phyloP scores from a whole-genome alignment of 768 basidiomycete genomes.

The Phlebiopsis flavidoalba region DNA sequence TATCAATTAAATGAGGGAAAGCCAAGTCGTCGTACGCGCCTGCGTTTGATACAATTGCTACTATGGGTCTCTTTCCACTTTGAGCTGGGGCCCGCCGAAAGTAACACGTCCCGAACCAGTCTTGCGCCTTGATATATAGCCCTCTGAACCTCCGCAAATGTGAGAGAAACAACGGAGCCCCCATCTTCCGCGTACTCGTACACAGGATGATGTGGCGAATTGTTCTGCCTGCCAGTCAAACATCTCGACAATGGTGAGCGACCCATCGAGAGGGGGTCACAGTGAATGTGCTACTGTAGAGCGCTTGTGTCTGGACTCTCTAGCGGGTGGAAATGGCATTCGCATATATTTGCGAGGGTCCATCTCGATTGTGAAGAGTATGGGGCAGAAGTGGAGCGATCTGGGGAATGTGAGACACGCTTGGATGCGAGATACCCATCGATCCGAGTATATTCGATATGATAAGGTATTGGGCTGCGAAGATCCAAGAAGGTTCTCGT shows the following conservation, averaged over 20 bases:
- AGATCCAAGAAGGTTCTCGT: no score
- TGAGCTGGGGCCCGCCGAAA: background rate
- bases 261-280: slow-evolving; percentile 30
- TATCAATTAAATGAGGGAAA: no score
- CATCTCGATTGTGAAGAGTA: background rate
- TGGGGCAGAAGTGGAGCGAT: no score
- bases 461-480: no score
- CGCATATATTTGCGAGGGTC: background rate
- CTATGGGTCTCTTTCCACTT: background rate
- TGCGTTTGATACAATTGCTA: background rate
- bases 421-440: no score
- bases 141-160: slow-evolving; percentile 5
- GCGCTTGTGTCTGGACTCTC: background rate
- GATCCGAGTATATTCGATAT: no score
- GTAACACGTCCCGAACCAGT: background rate
- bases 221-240: slow-evolving; percentile 30
- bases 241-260: slow-evolving; percentile 27
- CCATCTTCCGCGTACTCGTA: slow-evolving; percentile 20
- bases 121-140: slow-evolving; percentile 8
- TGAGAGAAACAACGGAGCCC: slow-evolving; percentile 6
- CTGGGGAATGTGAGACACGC: no score
- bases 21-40: background rate
- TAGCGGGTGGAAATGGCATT: background rate
- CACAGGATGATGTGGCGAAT: slow-evolving; percentile 26
- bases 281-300: slow-evolving; percentile 18